Percentiles rank a stretch among this genome's conserved stretches.
Evolutionary conservation across 768 basidiomycete genomes (phyloP).

Genomic region (Rhizopogon rudus): DNA sequence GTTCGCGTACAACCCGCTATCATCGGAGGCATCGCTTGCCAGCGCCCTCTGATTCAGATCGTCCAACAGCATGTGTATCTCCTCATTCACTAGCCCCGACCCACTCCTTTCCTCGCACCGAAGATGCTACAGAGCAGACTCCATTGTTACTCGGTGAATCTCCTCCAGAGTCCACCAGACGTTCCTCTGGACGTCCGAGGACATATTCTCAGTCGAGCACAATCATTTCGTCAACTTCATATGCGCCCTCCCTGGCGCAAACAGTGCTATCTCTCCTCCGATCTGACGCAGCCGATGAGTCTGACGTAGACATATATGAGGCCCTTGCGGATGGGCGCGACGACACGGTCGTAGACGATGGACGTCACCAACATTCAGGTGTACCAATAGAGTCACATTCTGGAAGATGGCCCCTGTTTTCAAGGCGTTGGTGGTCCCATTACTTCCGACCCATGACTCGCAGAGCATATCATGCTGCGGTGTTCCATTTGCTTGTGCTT

Average conservation of each 20-base stretch:
- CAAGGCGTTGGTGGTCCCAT: conserved; percentile 36
- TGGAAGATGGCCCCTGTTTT: conserved; percentile 15
- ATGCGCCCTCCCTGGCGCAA: conserved; percentile 61
- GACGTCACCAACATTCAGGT: conserved; percentile 3
- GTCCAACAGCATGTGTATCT: conserved; percentile 27
- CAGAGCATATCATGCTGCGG: conserved; percentile 55
- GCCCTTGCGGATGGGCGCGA: conserved; percentile 15
- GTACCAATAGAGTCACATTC: neutral
- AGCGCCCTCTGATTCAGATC: conserved; percentile 31
- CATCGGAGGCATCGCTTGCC: conserved; percentile 26
- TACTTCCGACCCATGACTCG: conserved; percentile 63
- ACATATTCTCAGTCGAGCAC: conserved; percentile 58
- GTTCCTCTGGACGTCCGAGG: conserved; percentile 35
- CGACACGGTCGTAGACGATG: conserved; percentile 14
- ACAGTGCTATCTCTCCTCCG: conserved; percentile 68
- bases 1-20: conserved; percentile 29
- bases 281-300: conserved; percentile 40
- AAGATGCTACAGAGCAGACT: conserved; percentile 41
- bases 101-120: conserved; percentile 19
- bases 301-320: conserved; percentile 31
- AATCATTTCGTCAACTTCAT: conserved; percentile 39
- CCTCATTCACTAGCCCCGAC: conserved; percentile 14
- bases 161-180: conserved; percentile 17
- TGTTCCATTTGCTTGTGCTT: conserved; percentile 65
- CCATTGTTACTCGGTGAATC: conserved; percentile 36